Evolutionary conservation across 345 rosid genomes (phyloP).

Genomic region (Acer saccharum): DNA sequence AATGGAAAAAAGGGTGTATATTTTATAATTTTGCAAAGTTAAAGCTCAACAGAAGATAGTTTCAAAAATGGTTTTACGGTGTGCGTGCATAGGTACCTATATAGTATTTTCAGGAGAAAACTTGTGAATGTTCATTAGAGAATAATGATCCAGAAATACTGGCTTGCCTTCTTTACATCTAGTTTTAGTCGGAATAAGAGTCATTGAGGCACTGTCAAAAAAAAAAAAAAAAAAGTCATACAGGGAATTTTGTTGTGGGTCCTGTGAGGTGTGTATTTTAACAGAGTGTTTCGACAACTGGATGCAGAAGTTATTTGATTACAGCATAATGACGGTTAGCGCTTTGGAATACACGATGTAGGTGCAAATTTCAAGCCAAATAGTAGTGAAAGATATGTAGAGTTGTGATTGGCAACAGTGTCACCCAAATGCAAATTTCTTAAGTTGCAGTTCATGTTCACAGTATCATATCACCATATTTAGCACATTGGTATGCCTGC

Average conservation of each 20-base stretch:
- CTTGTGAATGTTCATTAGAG: not conserved
- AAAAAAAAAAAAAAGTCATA: not conserved
- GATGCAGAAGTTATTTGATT: not conserved
- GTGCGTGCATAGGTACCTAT: not conserved
- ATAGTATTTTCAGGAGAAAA: not conserved
- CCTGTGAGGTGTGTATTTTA: not conserved
- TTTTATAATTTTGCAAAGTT: not conserved
- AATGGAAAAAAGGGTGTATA: not conserved
- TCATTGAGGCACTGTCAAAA: not conserved
- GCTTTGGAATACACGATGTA: not conserved
- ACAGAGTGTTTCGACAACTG: not conserved
- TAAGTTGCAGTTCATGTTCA: not conserved
- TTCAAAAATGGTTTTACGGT: not conserved
- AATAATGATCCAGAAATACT: not conserved
- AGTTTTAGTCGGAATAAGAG: not conserved
- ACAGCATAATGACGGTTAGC: too few species aligned
- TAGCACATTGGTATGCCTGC: not conserved
- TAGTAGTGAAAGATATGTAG: not conserved
- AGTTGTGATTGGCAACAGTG: not conserved
- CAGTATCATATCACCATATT: not conserved
- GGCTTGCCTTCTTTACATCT: not conserved
- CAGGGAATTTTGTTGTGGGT: not conserved
- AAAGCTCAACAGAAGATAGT: not conserved
- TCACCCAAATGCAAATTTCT: not conserved
- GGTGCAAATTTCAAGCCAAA: not conserved